Evolutionary conservation across 345 rosid species (phyloP).

Genomic region (Barbarea vulgaris): DNA sequence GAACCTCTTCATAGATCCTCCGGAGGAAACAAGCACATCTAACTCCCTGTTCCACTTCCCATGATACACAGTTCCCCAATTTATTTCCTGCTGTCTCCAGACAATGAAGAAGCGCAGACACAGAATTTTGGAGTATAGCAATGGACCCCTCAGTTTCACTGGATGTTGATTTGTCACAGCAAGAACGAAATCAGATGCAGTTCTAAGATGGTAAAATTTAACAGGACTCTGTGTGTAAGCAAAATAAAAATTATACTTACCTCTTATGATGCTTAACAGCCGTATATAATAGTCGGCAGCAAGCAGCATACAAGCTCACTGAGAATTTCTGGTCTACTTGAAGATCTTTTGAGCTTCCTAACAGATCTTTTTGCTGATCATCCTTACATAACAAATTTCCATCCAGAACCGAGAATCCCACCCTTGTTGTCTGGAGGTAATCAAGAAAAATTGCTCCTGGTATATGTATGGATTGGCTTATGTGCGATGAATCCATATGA

Average conservation of each 20-base stretch:
- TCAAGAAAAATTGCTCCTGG: slow-evolving; percentile 71
- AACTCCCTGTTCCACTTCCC: slow-evolving; percentile 63
- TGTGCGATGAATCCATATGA: slow-evolving; percentile 73
- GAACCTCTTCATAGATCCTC: slow-evolving; percentile 96
- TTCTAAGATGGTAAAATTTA: slow-evolving; percentile 12
- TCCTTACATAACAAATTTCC: no score
- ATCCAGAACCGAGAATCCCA: slow-evolving; percentile 38
- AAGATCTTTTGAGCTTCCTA: slow-evolving; percentile 35
- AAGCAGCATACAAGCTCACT: slow-evolving; percentile 56
- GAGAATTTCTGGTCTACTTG: slow-evolving; percentile 60
- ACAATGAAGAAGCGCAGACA: slow-evolving; percentile 62
- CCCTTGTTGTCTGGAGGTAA: slow-evolving; percentile 44
- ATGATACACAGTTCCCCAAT: slow-evolving; percentile 46
- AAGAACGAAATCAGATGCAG: slow-evolving; percentile 23
- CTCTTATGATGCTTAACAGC: slow-evolving; percentile 81
- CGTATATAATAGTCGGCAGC: slow-evolving; percentile 73
- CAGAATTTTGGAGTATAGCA: slow-evolving; percentile 74
- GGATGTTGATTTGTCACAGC: slow-evolving; percentile 37
- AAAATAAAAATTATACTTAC: slow-evolving; percentile 41
- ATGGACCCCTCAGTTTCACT: slow-evolving; percentile 73
- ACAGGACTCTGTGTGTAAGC: slow-evolving; percentile 10
- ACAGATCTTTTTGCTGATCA: slow-evolving; percentile 38
- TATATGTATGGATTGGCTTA: slow-evolving; percentile 66
- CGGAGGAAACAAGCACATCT: slow-evolving; percentile 77
- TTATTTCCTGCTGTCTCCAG: slow-evolving; percentile 62